Evolutionary conservation across 768 basidiomycete species (phyloP).

Genomic region (Rhizopogon vinicolor): DNA sequence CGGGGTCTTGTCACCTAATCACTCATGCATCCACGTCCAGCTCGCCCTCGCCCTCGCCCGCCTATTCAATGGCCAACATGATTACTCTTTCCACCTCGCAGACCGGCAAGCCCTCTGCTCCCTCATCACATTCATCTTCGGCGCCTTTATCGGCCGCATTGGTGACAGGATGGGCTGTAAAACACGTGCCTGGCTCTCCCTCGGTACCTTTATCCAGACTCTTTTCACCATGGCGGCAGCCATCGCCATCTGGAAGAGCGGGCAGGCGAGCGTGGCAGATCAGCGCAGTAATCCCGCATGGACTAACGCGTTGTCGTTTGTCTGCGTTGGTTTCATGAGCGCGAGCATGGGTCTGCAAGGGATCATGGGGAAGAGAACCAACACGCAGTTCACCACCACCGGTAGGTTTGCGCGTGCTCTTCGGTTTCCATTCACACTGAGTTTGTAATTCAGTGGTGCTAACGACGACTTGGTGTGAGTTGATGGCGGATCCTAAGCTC

Average conservation of each 20-base stretch:
- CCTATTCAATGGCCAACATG: slow-evolving; percentile 52
- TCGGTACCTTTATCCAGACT: slow-evolving; percentile 65
- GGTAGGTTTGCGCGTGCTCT: slow-evolving; percentile 36
- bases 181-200: slow-evolving; percentile 66
- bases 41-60: slow-evolving; percentile 73
- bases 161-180: slow-evolving; percentile 69
- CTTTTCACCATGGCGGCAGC: slow-evolving; percentile 71
- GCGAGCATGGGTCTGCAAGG: slow-evolving; percentile 78
- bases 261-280: slow-evolving; percentile 47
- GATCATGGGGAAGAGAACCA: slow-evolving; percentile 71
- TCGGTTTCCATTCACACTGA: background rate
- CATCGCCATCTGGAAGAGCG: slow-evolving; percentile 64
- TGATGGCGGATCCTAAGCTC: slow-evolving; percentile 71
- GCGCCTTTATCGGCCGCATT: slow-evolving; percentile 66
- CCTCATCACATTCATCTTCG: slow-evolving; percentile 63
- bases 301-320: slow-evolving; percentile 60
- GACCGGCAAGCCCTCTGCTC: slow-evolving; percentile 82
- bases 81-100: slow-evolving; percentile 60
- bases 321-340: slow-evolving; percentile 72
- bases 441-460: slow-evolving; percentile 50
- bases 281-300: slow-evolving; percentile 58
- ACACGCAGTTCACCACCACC: slow-evolving; percentile 70
- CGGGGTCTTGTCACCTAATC: background rate
- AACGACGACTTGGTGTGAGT: slow-evolving; percentile 81
- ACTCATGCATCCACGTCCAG: slow-evolving; percentile 31